Evolutionary conservation across 176 grass and related monocot genomes (phyloP).

Genomic region (Avena eriantha): DNA sequence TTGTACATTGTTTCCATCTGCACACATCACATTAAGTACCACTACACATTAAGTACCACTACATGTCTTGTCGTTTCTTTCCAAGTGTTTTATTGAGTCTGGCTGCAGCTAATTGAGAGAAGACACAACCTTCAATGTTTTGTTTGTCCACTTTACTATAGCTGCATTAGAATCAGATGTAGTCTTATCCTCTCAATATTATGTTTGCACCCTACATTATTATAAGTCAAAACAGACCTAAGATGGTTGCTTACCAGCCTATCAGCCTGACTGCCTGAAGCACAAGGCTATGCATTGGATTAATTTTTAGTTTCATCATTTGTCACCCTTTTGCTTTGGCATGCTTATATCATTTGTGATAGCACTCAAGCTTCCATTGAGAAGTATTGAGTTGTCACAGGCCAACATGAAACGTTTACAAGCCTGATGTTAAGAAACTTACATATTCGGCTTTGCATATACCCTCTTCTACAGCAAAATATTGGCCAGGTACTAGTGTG

Average conservation of each 20-base stretch:
- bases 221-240: neutral
- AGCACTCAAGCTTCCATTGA: neutral
- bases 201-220: neutral
- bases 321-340: neutral
- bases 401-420: neutral
- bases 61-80: neutral
- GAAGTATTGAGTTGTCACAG: neutral
- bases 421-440: neutral
- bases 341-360: neutral
- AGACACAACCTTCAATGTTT: neutral
- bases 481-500: neutral
- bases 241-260: neutral
- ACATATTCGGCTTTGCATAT: neutral
- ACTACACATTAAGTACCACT: neutral
- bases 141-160: neutral
- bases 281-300: neutral
- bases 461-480: neutral
- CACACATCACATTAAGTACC: neutral
- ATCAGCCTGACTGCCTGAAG: neutral
- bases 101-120: slow-evolving; percentile 2
- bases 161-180: neutral
- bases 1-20: neutral
- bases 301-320: neutral
- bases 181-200: neutral
- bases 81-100: neutral